phyloP scores from a whole-genome alignment of 345 rosid species.

The Eucalyptus cloeziana region DNA sequence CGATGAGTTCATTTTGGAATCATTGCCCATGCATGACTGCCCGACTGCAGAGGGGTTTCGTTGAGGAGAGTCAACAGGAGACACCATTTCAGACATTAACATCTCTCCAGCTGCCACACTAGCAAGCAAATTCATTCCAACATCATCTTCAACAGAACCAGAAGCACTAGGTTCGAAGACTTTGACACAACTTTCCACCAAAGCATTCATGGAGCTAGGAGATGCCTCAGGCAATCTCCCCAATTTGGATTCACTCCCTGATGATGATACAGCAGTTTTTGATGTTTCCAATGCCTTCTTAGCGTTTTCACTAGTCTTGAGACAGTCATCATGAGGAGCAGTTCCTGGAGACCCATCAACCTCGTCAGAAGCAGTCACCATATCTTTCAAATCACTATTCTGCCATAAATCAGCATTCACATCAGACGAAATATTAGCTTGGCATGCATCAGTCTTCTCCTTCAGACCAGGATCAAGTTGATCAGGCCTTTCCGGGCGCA shows the following conservation, averaged over 20 bases:
- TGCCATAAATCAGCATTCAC: constrained; percentile 51
- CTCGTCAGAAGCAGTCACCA: constrained; percentile 28
- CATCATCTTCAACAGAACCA: constrained; percentile 56
- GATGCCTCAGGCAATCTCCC: constrained; percentile 48
- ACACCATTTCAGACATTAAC: constrained; percentile 39
- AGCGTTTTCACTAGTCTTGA: constrained; percentile 21
- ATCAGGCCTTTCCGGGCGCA: constrained; percentile 46
- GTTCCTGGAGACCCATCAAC: constrained; percentile 37
- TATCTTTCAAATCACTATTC: constrained; percentile 50
- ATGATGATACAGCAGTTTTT: constrained; percentile 22
- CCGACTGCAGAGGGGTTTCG: constrained; percentile 18
- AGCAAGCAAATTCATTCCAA: constrained; percentile 94
- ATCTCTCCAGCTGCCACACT: constrained; percentile 92
- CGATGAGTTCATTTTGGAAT: constrained; percentile 12
- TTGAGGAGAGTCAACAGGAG: constrained; percentile 40
- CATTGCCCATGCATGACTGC: constrained; percentile 17
- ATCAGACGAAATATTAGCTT: constrained; percentile 21
- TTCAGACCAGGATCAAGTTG: constrained; percentile 18
- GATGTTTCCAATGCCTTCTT: constrained; percentile 24
- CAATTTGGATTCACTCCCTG: constrained; percentile 31
- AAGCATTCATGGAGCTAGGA: constrained; percentile 65
- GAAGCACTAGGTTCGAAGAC: constrained; percentile 43
- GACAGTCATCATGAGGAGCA: constrained; percentile 28
- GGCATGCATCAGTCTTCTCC: constrained; percentile 33
- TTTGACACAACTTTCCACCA: constrained; percentile 84